Conservation (phyloP, 1,284 basidiomycete species). For the Ustilago nuda region DNA sequence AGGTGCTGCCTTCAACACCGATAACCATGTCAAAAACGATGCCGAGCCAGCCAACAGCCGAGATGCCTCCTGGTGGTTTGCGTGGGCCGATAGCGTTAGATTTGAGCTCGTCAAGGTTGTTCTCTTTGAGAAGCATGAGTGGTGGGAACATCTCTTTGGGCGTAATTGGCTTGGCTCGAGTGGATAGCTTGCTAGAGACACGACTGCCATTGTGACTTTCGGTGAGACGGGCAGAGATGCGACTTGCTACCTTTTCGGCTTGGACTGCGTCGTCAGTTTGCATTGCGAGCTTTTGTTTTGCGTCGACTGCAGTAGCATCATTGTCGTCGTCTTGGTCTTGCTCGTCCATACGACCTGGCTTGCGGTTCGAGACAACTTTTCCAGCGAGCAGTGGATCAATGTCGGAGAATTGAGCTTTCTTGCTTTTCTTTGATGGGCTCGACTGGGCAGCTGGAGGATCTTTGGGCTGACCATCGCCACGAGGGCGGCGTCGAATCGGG, state of each 20-base stretch:
- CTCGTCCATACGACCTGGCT: background rate
- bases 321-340: conserved; percentile 8
- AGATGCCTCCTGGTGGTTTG: conserved; percentile 57
- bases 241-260: conserved; percentile 41
- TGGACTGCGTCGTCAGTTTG: conserved; percentile 27
- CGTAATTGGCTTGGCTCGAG: conserved; percentile 40
- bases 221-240: conserved; percentile 39
- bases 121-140: conserved; percentile 59
- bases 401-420: conserved; percentile 1
- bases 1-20: conserved; percentile 60
- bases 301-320: conserved; percentile 9
- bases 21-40: conserved; percentile 62
- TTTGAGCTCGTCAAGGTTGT: conserved; percentile 62
- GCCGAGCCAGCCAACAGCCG: conserved; percentile 50
- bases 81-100: conserved; percentile 64
- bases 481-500: conserved; percentile 11
- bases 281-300: background rate
- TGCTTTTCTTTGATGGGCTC: conserved; percentile 2
- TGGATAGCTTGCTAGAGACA: conserved; percentile 47
- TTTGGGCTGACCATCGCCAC: conserved; percentile 9
- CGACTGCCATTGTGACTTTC: conserved; percentile 11
- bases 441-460: background rate
- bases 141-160: conserved; percentile 61
- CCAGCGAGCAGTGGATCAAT: conserved; percentile 21
- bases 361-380: background rate